Evolutionary conservation across 768 basidiomycete genomes (phyloP).

Genomic region (Infundibulicybe gibba): DNA sequence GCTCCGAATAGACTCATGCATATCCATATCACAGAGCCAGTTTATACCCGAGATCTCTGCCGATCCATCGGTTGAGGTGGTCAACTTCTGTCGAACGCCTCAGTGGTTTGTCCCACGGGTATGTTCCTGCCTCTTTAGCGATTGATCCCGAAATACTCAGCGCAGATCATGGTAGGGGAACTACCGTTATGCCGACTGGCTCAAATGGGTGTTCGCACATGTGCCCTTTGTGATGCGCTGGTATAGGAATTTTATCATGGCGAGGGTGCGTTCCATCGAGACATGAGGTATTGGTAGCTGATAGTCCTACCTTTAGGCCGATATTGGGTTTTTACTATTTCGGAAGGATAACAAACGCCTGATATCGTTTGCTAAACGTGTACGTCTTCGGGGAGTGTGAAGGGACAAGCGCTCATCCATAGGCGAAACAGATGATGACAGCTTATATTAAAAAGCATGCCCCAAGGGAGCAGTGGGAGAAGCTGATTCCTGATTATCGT

Average conservation of each 20-base stretch:
- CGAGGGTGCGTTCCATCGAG: slow-evolving; percentile 28
- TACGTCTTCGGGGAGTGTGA: slow-evolving; percentile 7
- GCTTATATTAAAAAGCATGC: slow-evolving; percentile 44
- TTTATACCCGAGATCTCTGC: slow-evolving; percentile 50
- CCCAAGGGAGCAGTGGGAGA: slow-evolving; percentile 42
- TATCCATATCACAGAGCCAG: slow-evolving; percentile 42
- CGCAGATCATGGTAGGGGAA: slow-evolving; percentile 24
- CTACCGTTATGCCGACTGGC: slow-evolving; percentile 35
- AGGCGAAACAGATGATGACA: slow-evolving; percentile 29
- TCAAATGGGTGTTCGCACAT: slow-evolving; percentile 52
- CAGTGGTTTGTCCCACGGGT: slow-evolving; percentile 57
- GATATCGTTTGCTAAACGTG: slow-evolving; percentile 25
- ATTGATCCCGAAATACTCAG: background rate
- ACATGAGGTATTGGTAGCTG: background rate
- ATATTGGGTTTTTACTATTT: slow-evolving; percentile 33
- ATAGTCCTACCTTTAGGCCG: slow-evolving; percentile 23
- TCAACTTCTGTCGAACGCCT: slow-evolving; percentile 59
- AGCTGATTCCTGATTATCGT: slow-evolving; percentile 53
- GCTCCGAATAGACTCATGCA: too few species aligned
- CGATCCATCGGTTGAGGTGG: slow-evolving; percentile 44
- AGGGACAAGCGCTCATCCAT: background rate
- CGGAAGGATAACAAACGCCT: slow-evolving; percentile 34
- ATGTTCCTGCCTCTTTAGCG: slow-evolving; percentile 12
- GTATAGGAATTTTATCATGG: slow-evolving; percentile 47
- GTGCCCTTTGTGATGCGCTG: slow-evolving; percentile 45